Conservation (phyloP, 257 asterid species). For the Fraxinus excelsior region DNA sequence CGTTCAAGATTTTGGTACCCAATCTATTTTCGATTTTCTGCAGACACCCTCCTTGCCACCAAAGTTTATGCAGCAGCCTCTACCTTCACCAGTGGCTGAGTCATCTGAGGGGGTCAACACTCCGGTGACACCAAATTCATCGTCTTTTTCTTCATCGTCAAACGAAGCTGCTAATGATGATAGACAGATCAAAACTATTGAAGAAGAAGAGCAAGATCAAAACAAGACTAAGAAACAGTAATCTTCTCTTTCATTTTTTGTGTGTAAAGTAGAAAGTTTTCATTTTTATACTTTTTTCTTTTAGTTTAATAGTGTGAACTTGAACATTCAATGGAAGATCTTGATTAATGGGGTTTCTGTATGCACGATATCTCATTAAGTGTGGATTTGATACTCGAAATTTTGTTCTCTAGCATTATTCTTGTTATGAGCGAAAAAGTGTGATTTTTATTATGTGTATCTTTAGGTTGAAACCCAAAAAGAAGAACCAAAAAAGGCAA, state of each 20-base stretch:
- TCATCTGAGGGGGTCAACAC: slow-evolving; percentile 31
- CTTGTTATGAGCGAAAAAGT: not conserved
- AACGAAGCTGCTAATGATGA: slow-evolving; percentile 32
- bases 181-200: not conserved
- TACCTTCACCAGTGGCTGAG: slow-evolving; percentile 16
- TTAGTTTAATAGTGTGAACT: not conserved
- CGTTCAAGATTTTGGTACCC: slow-evolving; percentile 21
- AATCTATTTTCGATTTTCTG: slow-evolving; percentile 26
- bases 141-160: slow-evolving; percentile 43
- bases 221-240: slow-evolving; percentile 38
- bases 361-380: not conserved
- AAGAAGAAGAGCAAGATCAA: slow-evolving; percentile 33
- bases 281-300: not conserved
- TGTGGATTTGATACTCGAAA: not conserved
- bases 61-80: slow-evolving; percentile 1
- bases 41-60: not conserved
- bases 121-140: slow-evolving; percentile 47
- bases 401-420: not conserved
- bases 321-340: not conserved
- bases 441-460: not conserved
- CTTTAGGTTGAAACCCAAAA: slow-evolving; percentile 65
- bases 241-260: not conserved
- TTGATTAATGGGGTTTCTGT: not conserved
- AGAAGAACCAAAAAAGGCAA: slow-evolving; percentile 71
- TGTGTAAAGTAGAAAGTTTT: not conserved